Base-by-base conservation (phyloP, 2,329 filamentous ascomycete genomes). In the Calycina marina region DNA sequence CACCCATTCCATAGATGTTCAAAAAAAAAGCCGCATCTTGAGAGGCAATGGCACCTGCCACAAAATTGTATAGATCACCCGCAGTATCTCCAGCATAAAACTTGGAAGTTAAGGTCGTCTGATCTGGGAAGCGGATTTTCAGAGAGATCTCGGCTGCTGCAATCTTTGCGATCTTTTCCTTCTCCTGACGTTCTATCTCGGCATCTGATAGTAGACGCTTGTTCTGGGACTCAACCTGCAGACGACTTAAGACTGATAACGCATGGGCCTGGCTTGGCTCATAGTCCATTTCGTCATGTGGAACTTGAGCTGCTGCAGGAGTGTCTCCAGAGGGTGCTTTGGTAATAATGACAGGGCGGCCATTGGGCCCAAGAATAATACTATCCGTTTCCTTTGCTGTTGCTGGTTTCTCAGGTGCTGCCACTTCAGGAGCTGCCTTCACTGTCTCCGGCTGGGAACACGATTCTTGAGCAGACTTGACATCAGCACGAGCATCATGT, bases 111-210 rank as follows among this genome's bases (percentile, higher is more conserved):
- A 85, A 72, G 32, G 77, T 74, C 36, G 75, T 80, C 45, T 86
- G 81, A 51, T 96, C 86, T 0, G 88, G 88, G 45, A 94, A 86
- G 15, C 86, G 78, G 30, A 94, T 69, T 42, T 81, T 84, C 41
- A 96, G 65, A 16, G 72, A 67, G 18, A 93, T 69, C 31, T 69
- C 72, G 38, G 86, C 65, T 4, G 69, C 65, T 4, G 75, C 67
- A 1, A 85, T 60, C 40, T 65, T 76, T 17, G 75, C 72, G 28
- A 70, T 68, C 32, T 77, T 72, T 14, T 70, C 74, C 4, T 69
- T 63, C 18, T 73, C 75, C 42, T 75, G 72, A 14, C 76, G 74
- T 20, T 74, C 77, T 8, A 92, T 62, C 51, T 96, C 88, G 18
- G 71, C 72, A 55, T 96, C 85, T 1, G 84, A 92, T 4, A 72